Evolutionary conservation across 1,284 basidiomycete genomes (phyloP).

Genomic region (Ustilago sp.): DNA sequence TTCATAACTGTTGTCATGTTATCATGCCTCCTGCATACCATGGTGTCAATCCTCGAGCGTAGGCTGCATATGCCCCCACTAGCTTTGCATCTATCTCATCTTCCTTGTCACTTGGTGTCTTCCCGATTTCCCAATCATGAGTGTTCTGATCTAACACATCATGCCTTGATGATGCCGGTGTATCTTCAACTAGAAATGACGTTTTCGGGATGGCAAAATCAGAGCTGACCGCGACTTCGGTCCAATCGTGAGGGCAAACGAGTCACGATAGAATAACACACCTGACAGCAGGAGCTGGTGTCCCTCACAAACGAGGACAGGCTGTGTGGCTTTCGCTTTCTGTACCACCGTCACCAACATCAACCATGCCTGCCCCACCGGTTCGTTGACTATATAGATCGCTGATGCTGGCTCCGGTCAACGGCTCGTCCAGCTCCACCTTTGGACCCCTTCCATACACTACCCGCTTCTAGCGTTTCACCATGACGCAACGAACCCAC

Average conservation of each 20-base stretch:
- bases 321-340: not conserved
- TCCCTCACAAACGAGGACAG: not conserved
- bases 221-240: not conserved
- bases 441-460: not conserved
- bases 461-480: not conserved
- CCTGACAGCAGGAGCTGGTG: not conserved
- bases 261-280: not conserved
- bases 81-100: no score
- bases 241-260: not conserved
- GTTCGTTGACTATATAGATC: not conserved
- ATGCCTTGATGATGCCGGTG: no score
- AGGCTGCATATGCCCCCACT: no score
- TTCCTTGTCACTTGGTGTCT: no score
- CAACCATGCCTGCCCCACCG: not conserved
- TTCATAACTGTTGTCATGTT: no score
- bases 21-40: no score
- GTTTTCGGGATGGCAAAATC: not conserved
- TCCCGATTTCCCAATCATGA: no score
- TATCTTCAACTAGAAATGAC: no score
- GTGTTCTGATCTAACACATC: no score
- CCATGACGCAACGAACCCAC: not conserved
- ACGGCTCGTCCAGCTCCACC: not conserved
- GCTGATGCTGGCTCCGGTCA: not conserved
- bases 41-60: no score
- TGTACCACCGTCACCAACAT: not conserved